Base-by-base conservation (phyloP, 495 filamentous ascomycete species). In the Apodospora peruviana region DNA sequence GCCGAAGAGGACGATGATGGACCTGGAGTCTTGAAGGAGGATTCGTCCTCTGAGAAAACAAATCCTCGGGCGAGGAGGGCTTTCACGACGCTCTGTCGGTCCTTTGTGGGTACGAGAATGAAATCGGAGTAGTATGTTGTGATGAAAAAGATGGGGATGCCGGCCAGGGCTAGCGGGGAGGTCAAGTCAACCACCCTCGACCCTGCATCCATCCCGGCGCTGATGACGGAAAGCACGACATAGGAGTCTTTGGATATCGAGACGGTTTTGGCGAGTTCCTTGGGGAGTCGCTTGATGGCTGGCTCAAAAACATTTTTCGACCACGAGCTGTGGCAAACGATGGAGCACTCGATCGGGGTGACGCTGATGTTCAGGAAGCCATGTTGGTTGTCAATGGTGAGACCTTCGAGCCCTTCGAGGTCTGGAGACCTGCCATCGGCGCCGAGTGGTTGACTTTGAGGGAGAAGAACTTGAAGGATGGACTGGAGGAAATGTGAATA, bases 81-180 rank as follows among this genome's bases (percentile, higher is more conserved):
- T 41, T 79, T 74, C 35, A 91, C 82, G 37, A 97, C 91, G 29
- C 78, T 80, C 8, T 71, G 64, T 34, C 86, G 82, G 63, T 81
- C 81, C 54, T 84, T 85, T 34, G 75, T 69, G 4, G 93, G 93
- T 4, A 97, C 89, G 16, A 98, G 75, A 55, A 98, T 95, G 70
- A 95, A 98, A 67, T 98, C 93, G 11, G 88, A 88, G 63, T 95
- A 96, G 65, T 98, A 98, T 19, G 93, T 97, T 1, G 91, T 95
- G 60, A 96, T 94, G 74, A 98, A 97, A 67, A 97, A 96, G 53
- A 98, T 95, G 34, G 93, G 86, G 27, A 98, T 91, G 59, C 88
- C 87, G 23, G 91, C 91, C 64, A 96, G 71, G 10, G 93, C 93
- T 16, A 98, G 74, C 2, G 93, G 93, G 53, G 82, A 90, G 4